Evolutionary conservation across 495 filamentous ascomycete genomes (phyloP), one percentile per base, ranked within the genome.

Genomic region (Margaritispora aquatica): DNA sequence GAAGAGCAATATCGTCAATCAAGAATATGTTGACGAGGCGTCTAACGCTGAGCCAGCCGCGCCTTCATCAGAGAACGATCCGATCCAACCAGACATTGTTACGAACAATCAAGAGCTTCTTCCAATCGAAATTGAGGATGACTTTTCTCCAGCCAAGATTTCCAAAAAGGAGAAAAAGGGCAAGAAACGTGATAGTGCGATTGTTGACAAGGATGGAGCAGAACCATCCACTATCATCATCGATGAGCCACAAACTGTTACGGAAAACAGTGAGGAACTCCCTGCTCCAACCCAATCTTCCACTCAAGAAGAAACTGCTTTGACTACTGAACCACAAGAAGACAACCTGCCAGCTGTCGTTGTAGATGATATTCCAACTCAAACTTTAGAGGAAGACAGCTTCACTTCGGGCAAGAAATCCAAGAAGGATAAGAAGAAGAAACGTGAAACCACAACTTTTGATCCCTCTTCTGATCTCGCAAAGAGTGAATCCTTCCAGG

Each of bases 111-210:
- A 70, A 65, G 76, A 71, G 67, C 71, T 72, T 60, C 11, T 53
- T 63, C 8, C 73, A 73, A 66, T 73, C 73, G 52, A 76, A 70
- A 71, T 68, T 26, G 66, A 69, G 54, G 67, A 70, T 44, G 57
- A 61, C 0, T 62, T 65, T 51, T 60, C 50, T 54, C 38, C 54
- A 26, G 58, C 50, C 23, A 70, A 63, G 23, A 74, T 69, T 59
- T 61, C 75, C 66, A 78, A 75, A 70, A 76, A 76, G 70, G 78
- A 75, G 71, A 70, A 62, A 55, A 65, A 74, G 60, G 62, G 61
- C 71, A 73, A 63, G 56, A 65, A 62, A 22, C 55, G 59, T 29
- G 46, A 57, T 20, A 57, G 54, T 13, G n/a, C 51, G 8, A 44
- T 50, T 2, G 27, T 24, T 36, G 19, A 2, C 21, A 19, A 54